Evolutionary conservation across 176 grass and related monocot species (phyloP).

Genomic region (Aegilops bicornis): DNA sequence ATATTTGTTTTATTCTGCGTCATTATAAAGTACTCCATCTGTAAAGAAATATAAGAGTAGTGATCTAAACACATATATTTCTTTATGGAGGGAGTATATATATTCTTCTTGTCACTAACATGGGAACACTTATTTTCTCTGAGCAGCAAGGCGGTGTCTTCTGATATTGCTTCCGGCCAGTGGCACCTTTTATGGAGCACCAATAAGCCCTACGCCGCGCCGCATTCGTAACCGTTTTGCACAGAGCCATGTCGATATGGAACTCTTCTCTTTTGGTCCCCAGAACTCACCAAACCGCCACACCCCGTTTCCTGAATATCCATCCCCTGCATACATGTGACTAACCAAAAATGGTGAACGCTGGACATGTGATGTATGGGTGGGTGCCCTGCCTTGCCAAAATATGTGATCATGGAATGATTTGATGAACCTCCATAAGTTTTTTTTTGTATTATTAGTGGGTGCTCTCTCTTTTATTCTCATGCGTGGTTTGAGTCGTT

Average conservation of each 20-base stretch:
- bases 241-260: slow-evolving; percentile 26
- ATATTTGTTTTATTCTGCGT: background rate
- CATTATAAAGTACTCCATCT: background rate
- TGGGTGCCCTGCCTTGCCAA: background rate
- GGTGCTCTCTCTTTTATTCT: background rate
- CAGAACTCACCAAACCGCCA: background rate
- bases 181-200: background rate
- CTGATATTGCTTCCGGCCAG: slow-evolving; percentile 22
- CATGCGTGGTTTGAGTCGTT: background rate
- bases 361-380: background rate
- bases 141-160: slow-evolving; percentile 45
- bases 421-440: background rate
- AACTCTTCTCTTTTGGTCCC: slow-evolving; percentile 9
- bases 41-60: no score
- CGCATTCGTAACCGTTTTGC: background rate
- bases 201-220: slow-evolving; percentile 34
- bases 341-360: slow-evolving; percentile 14
- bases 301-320: background rate
- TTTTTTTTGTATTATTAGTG: background rate
- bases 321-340: slow-evolving; percentile 7
- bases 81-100: no score
- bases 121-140: background rate
- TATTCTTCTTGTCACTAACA: slow-evolving; percentile 14
- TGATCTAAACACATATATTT: no score
- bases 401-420: background rate